Percentiles rank a stretch among this genome's conserved stretches.
phyloP scores from a whole-genome alignment of 2,329 filamentous ascomycete genomes.

The Nigrograna mackinnonii region DNA sequence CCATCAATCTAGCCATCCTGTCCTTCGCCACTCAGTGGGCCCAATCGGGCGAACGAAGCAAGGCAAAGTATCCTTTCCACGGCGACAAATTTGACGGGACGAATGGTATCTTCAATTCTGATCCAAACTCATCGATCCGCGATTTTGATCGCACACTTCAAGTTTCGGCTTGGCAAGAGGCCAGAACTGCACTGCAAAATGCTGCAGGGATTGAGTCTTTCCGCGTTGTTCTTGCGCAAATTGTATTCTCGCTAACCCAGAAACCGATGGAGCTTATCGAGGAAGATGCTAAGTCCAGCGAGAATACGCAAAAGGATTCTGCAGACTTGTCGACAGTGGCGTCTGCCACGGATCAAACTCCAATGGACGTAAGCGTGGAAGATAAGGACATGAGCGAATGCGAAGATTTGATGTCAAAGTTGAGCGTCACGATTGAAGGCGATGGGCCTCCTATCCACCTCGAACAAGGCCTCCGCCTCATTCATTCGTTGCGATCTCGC shows the following conservation, averaged over 20 bases:
- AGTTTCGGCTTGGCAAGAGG: slow-evolving; percentile 47
- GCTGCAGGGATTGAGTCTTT: slow-evolving; percentile 49
- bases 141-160: slow-evolving; percentile 44
- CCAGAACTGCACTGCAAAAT: slow-evolving; percentile 41
- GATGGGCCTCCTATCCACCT: slow-evolving; percentile 43
- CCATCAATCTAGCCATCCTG: slow-evolving; percentile 55
- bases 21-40: slow-evolving; percentile 59
- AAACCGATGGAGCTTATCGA: slow-evolving; percentile 39
- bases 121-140: slow-evolving; percentile 1
- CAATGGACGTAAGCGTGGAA: background rate
- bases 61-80: slow-evolving; percentile 32
- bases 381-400: slow-evolving; percentile 25
- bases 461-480: slow-evolving; percentile 44
- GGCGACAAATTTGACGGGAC: slow-evolving; percentile 10
- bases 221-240: slow-evolving; percentile 48
- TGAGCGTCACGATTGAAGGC: slow-evolving; percentile 35
- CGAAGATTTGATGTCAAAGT: slow-evolving; percentile 30
- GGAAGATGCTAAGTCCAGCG: background rate
- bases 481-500: slow-evolving; percentile 39
- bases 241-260: slow-evolving; percentile 52
- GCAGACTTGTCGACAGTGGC: background rate
- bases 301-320: background rate
- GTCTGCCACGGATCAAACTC: background rate
- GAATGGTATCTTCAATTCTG: slow-evolving; percentile 10
- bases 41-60: slow-evolving; percentile 29